Percentiles rank a stretch among this genome's conserved stretches.
Evolutionary conservation across 2,329 filamentous ascomycete genomes (phyloP).

Genomic region (Neonectria coccinea): DNA sequence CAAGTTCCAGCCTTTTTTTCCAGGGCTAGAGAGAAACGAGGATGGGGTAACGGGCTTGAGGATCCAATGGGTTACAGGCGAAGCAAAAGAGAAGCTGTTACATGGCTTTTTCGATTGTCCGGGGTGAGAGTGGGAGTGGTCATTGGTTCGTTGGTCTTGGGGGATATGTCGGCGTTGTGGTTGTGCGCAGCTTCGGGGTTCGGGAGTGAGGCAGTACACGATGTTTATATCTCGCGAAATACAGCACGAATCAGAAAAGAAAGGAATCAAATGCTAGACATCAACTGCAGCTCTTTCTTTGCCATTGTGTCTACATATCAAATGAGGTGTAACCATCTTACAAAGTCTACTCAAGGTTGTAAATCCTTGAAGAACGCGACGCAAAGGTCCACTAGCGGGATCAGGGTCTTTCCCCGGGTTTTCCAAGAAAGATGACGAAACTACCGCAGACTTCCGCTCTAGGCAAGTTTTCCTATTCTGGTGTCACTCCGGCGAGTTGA

Average conservation of each 20-base stretch:
- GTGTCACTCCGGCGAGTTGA: slow-evolving; percentile 5
- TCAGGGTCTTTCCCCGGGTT: slow-evolving; percentile 17
- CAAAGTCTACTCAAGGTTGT: no score
- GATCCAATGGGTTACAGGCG: slow-evolving; percentile 6
- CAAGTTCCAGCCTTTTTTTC: neutral
- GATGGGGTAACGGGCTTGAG: slow-evolving; percentile 1
- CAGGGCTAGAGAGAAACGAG: slow-evolving; percentile 14
- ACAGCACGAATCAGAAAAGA: no score
- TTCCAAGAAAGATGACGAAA: slow-evolving; percentile 5
- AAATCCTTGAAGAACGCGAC: neutral
- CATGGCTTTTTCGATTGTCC: slow-evolving; percentile 16
- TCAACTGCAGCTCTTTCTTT: no score
- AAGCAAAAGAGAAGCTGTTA: slow-evolving; percentile 7
- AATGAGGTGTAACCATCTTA: no score
- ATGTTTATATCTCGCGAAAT: neutral
- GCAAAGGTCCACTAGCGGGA: neutral
- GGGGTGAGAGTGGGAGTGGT: slow-evolving; percentile 1
- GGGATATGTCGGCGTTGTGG: slow-evolving; percentile 22
- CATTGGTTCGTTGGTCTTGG: slow-evolving; percentile 18
- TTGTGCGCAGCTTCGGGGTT: slow-evolving; percentile 11
- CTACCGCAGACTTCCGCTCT: slow-evolving; percentile 13
- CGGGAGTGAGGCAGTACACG: slow-evolving; percentile 3
- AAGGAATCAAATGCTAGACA: no score
- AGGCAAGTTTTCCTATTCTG: slow-evolving; percentile 24
- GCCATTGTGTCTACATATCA: no score